These are phyloP conservation scores for Fremontodendron californicum DNA, from an alignment of 345 rosid species.

Conservation along the genomic window DNA sequence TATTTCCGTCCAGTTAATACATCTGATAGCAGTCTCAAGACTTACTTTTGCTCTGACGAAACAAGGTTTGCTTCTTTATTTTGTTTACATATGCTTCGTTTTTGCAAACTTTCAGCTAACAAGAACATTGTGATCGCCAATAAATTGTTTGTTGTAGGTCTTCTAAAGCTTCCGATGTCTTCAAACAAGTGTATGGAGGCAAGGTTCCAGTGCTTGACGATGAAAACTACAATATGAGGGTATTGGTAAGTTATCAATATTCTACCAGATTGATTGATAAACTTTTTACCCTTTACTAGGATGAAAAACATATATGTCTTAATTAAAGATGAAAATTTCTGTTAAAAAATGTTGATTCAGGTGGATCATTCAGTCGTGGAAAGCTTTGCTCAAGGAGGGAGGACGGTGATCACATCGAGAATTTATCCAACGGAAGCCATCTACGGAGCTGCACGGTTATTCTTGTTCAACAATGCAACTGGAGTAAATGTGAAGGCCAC, in stretches of 20 bases:
- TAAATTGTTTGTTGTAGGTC: constrained; percentile 48
- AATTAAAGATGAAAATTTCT: not conserved
- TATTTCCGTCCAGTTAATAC: constrained; percentile 53
- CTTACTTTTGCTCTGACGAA: constrained; percentile 72
- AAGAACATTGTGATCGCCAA: not conserved
- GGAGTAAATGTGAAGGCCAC: constrained; percentile 63
- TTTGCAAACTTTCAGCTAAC: not conserved
- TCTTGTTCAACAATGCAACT: constrained; percentile 84
- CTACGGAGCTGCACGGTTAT: constrained; percentile 65
- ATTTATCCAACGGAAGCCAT: constrained; percentile 88
- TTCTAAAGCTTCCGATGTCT: constrained; percentile 56
- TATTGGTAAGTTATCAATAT: constrained; percentile 46
- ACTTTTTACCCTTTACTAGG: not conserved
- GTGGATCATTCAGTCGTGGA: constrained; percentile 96
- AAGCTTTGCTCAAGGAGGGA: constrained; percentile 81
- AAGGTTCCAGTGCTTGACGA: constrained; percentile 60
- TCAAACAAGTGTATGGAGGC: constrained; percentile 57
- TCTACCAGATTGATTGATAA: not conserved
- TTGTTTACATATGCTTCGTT: not conserved
- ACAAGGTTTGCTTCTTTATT: constrained; percentile 42
- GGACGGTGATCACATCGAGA: constrained; percentile 75
- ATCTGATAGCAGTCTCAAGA: constrained; percentile 30
- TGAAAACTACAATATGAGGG: constrained; percentile 64
- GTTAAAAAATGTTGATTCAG: constrained; percentile 24
- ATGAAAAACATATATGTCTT: not conserved